Conservation (phyloP, 2,329 filamentous ascomycete genomes). For the Albifimbria verrucaria region DNA sequence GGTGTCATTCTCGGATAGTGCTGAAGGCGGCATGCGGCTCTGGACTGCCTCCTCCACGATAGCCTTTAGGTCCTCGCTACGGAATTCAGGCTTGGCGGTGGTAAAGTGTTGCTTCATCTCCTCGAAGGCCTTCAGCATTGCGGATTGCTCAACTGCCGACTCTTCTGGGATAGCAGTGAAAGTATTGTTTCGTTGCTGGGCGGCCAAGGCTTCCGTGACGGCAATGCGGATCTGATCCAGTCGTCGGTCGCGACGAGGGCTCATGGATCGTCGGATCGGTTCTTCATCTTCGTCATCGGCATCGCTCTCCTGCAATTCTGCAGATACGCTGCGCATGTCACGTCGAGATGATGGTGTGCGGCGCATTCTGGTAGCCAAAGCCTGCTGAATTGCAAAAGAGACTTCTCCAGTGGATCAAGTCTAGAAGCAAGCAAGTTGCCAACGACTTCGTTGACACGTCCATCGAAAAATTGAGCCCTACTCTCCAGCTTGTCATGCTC, state of each 20-base stretch:
- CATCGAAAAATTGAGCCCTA: conserved; percentile 85
- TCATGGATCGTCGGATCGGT: conserved; percentile 65
- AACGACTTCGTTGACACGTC: conserved; percentile 82
- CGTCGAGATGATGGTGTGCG: conserved; percentile 54
- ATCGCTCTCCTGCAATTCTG: conserved; percentile 76
- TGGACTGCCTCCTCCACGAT: conserved; percentile 63
- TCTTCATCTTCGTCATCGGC: conserved; percentile 93
- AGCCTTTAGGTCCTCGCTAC: conserved; percentile 51
- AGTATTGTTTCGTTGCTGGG: conserved; percentile 45
- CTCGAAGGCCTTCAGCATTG: conserved; percentile 63
- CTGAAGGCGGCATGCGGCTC: conserved; percentile 50
- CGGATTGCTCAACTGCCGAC: conserved; percentile 6
- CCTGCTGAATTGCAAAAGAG: conserved; percentile 74
- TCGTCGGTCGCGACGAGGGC: conserved; percentile 73
- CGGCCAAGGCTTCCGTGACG: conserved; percentile 69
- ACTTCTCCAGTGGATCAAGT: conserved; percentile 76
- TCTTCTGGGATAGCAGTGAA: conserved; percentile 19
- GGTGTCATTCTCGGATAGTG: conserved; percentile 45
- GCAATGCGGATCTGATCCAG: conserved; percentile 76
- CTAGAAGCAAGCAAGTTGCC: conserved; percentile 72
- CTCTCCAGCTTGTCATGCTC: conserved; percentile 81
- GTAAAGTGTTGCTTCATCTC: conserved; percentile 53
- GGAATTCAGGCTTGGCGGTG: conserved; percentile 17
- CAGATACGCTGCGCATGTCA: conserved; percentile 64
- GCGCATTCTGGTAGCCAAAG: conserved; percentile 56